A percentile compares a stretch with the other conserved stretches of the same genome.
phyloP scores from a whole-genome alignment of 2,329 filamentous ascomycete species.

The Pseudogymnoascus sp. region DNA sequence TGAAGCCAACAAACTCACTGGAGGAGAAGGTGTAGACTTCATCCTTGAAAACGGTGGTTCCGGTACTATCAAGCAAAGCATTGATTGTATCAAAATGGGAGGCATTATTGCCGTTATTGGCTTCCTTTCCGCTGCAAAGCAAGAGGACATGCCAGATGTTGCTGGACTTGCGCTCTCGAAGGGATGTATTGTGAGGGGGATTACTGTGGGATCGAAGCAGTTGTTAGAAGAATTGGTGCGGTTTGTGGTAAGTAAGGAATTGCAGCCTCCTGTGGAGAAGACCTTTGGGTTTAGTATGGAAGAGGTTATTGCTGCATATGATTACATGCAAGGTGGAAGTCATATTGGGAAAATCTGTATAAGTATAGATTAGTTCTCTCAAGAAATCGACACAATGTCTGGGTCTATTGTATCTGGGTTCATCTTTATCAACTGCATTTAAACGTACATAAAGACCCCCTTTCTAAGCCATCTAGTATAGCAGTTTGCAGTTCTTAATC shows the following conservation, averaged over 20 bases:
- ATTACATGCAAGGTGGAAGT: conserved; percentile 21
- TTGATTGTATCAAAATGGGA: conserved; percentile 38
- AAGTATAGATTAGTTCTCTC: conserved; percentile 6
- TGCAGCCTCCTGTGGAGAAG: conserved; percentile 29
- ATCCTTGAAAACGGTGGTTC: conserved; percentile 60
- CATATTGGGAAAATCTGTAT: conserved; percentile 34
- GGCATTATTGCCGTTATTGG: conserved; percentile 41
- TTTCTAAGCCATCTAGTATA: too few relatives aligned
- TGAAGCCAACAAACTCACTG: conserved; percentile 42
- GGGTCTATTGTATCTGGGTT: too few relatives aligned
- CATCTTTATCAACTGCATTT: too few relatives aligned
- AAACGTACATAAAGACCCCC: too few relatives aligned
- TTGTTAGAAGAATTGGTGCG: conserved; percentile 29
- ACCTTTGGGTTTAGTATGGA: conserved; percentile 28
- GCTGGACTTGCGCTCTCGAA: conserved; percentile 25
- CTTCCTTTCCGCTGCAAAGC: conserved; percentile 25
- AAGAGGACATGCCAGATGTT: conserved; percentile 29
- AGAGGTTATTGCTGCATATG: conserved; percentile 24
- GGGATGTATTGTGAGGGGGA: conserved; percentile 29
- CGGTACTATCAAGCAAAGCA: conserved; percentile 48
- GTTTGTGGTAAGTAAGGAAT: conserved; percentile 24
- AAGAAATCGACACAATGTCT: too few relatives aligned
- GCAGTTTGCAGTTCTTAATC: too few relatives aligned
- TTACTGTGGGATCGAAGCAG: conserved; percentile 30
- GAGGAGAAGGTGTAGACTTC: conserved; percentile 48